Percentiles rank a stretch among this genome's conserved stretches.
Conservation (phyloP, 345 rosid species). For the Heritiera littoralis region DNA sequence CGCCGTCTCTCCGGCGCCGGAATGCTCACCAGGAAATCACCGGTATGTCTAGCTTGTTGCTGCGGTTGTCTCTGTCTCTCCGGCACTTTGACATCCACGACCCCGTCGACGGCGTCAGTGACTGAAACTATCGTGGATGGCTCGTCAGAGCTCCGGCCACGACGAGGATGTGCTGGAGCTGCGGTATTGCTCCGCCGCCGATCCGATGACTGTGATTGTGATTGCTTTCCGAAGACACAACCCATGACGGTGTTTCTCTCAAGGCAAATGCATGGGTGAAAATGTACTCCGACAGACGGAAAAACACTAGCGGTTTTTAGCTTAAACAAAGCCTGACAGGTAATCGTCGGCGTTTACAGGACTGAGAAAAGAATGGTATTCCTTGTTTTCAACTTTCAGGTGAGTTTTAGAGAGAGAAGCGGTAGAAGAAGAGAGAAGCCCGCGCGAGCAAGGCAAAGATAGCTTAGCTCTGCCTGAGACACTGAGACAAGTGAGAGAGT, state of each 20-base stretch:
- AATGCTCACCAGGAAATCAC: constrained; percentile 37
- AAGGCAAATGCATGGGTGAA: constrained; percentile 22
- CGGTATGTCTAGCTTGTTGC: constrained; percentile 39
- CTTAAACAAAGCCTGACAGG: neutral
- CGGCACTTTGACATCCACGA: constrained; percentile 32
- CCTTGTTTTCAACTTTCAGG: neutral
- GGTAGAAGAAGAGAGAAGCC: constrained; percentile 18
- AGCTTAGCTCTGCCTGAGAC: constrained; percentile 13
- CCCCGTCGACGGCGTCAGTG: constrained; percentile 28
- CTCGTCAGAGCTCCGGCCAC: constrained; percentile 38
- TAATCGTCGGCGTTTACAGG: constrained; percentile 16
- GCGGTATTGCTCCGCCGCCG: constrained; percentile 26
- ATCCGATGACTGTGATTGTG: constrained; percentile 25
- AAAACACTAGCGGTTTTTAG: constrained; percentile 1
- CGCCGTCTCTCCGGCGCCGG: constrained; percentile 41
- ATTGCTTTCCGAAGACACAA: constrained; percentile 54
- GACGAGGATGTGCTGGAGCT: constrained; percentile 4
- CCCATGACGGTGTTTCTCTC: constrained; percentile 46
- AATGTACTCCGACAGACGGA: constrained; percentile 14
- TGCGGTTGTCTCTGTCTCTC: constrained; percentile 26
- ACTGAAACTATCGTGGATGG: constrained; percentile 28
- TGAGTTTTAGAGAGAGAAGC: neutral
- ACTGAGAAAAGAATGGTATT: neutral
- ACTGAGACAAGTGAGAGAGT: constrained; percentile 7
- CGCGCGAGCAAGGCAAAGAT: constrained; percentile 30